Percentiles rank a stretch among this genome's conserved stretches.
Conservation (phyloP, 495 filamentous ascomycete species). For the Letharia columbiana region DNA sequence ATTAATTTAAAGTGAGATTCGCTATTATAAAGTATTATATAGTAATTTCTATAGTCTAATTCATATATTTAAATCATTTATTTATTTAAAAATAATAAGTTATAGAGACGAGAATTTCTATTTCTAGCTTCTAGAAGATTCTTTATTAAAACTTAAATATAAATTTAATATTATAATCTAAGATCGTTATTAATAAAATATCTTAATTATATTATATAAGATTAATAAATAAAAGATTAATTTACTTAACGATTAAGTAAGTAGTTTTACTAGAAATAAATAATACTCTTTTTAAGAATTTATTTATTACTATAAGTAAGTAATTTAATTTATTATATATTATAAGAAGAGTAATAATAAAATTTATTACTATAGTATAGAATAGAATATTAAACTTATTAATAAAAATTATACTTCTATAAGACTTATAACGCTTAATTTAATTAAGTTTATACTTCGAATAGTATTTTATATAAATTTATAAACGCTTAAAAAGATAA, state of each 20-base stretch:
- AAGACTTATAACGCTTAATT: not conserved
- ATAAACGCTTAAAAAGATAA: not conserved
- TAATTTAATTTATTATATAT: too few relatives aligned
- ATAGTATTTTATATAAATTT: constrained; percentile 1
- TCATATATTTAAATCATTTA: not conserved
- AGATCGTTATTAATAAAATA: too few relatives aligned
- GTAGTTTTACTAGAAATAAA: not conserved
- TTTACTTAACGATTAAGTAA: not conserved
- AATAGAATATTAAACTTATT: not conserved
- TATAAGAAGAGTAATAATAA: too few relatives aligned
- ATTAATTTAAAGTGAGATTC: not conserved
- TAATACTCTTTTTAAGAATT: not conserved
- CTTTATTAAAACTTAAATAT: too few relatives aligned
- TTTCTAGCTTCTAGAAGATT: too few relatives aligned
- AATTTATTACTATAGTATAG: constrained; percentile 8
- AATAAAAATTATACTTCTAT: not conserved
- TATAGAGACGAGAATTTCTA: too few relatives aligned
- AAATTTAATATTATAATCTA: too few relatives aligned
- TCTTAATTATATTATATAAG: too few relatives aligned
- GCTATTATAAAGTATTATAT: not conserved
- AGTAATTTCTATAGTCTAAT: too few relatives aligned
- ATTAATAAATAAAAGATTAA: not conserved
- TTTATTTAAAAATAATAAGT: constrained; percentile 12
- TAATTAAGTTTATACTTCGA: constrained; percentile 3
- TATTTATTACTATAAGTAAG: too few relatives aligned